Percentiles rank a stretch among this genome's conserved stretches.
These are phyloP conservation scores for Lepidium sativum DNA, from an alignment of 345 rosid species.

Conservation along the genomic window DNA sequence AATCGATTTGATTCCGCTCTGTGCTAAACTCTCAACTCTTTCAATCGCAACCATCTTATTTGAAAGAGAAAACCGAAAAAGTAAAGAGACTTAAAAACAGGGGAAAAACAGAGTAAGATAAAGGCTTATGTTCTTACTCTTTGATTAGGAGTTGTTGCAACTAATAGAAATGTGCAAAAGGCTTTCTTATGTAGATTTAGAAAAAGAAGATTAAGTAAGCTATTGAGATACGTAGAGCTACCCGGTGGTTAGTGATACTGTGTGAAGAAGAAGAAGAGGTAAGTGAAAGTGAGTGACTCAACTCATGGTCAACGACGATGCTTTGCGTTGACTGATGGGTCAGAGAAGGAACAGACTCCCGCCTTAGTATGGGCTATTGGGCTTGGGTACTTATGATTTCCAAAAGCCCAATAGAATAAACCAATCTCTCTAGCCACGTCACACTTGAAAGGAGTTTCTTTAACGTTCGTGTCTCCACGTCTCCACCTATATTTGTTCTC, in stretches of 20 bases:
- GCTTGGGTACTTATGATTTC: background rate
- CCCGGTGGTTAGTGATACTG: conserved; percentile 15
- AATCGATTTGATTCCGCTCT: conserved; percentile 63
- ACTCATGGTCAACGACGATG: conserved; percentile 4
- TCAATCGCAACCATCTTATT: conserved; percentile 21
- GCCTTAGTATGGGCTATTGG: background rate
- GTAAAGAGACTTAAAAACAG: too few relatives aligned
- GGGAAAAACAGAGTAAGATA: conserved; percentile 3
- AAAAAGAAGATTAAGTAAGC: background rate
- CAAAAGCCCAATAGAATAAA: background rate
- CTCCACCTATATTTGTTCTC: too few relatives aligned
- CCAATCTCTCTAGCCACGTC: background rate
- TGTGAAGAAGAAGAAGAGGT: background rate
- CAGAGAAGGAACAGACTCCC: too few relatives aligned
- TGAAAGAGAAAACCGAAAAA: background rate
- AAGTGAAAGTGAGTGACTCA: background rate
- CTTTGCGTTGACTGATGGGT: conserved; percentile 18
- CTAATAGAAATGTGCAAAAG: background rate
- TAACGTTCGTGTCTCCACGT: conserved; percentile 4
- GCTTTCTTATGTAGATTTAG: background rate
- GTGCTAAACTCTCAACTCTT: conserved; percentile 68
- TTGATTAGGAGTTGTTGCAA: background rate
- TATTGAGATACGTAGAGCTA: background rate
- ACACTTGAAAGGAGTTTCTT: background rate
- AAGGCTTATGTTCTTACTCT: background rate